phyloP scores from a whole-genome alignment of 2,329 filamentous ascomycete genomes.

The Cytospora leucostoma region DNA sequence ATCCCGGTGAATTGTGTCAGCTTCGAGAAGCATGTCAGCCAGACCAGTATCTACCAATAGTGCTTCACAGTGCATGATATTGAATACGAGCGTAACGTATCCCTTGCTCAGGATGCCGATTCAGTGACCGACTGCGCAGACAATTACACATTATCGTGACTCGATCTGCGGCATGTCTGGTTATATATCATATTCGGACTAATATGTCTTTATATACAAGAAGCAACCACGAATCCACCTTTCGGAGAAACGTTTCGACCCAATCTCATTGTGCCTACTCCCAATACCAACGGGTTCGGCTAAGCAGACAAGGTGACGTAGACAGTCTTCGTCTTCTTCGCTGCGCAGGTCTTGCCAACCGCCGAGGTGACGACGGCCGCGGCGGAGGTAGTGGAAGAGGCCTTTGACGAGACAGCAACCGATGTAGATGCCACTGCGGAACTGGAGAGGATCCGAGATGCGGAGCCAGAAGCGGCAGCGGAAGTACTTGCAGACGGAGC shows the following conservation, averaged over 20 bases:
- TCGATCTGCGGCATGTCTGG: neutral
- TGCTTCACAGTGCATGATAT: too few species aligned
- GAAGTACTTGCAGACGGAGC: conserved; percentile 4
- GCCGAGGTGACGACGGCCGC: conserved; percentile 5
- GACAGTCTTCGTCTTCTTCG: conserved; percentile 26
- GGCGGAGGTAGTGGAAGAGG: neutral
- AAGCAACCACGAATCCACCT: neutral
- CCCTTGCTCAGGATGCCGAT: too few species aligned
- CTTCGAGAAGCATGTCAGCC: too few species aligned
- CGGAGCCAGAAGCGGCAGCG: conserved; percentile 1
- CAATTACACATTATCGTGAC: neutral
- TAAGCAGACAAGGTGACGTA: conserved; percentile 26
- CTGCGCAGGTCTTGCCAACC: conserved; percentile 10
- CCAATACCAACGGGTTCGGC: neutral
- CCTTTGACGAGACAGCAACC: neutral
- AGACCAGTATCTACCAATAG: too few species aligned
- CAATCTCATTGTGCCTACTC: neutral
- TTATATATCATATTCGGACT: neutral
- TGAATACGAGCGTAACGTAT: too few species aligned
- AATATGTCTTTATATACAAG: neutral
- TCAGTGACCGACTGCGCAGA: neutral
- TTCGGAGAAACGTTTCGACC: neutral
- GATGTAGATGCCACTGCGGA: neutral
- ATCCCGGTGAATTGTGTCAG: too few species aligned
- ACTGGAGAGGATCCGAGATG: neutral